Percentiles rank a stretch among this genome's conserved stretches.
phyloP scores from a whole-genome alignment of 768 basidiomycete genomes.

The Amanita jacksonii region DNA sequence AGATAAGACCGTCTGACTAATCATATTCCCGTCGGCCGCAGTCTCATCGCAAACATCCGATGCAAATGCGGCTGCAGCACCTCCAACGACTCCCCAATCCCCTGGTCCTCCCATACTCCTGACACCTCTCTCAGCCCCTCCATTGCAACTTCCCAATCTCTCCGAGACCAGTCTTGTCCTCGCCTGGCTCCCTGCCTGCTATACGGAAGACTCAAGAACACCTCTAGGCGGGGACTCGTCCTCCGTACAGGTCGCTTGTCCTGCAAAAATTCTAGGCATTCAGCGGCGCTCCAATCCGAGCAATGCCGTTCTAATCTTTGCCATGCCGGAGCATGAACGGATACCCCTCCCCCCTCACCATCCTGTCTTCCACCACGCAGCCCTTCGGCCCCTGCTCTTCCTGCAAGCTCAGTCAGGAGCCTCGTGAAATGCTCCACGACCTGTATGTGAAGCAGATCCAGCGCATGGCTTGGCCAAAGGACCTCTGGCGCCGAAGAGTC shows the following conservation, averaged over 20 bases:
- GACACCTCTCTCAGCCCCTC: constrained; percentile 38
- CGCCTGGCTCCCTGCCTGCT: constrained; percentile 41
- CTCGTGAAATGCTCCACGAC: constrained; percentile 61
- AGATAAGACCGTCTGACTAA: no score
- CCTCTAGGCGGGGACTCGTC: constrained; percentile 37
- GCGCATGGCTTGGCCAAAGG: constrained; percentile 41
- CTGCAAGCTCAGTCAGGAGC: constrained; percentile 48
- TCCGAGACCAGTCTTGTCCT: constrained; percentile 68
- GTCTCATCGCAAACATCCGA: constrained; percentile 34
- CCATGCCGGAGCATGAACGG: constrained; percentile 51
- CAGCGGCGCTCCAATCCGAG: constrained; percentile 40
- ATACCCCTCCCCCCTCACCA: constrained; percentile 29
- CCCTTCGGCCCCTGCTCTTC: constrained; percentile 41
- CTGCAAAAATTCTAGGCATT: constrained; percentile 50
- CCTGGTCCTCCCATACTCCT: constrained; percentile 40
- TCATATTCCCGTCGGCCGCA: constrained; percentile 29
- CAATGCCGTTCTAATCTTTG: constrained; percentile 27
- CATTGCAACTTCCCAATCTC: constrained; percentile 55
- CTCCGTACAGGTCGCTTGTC: constrained; percentile 23
- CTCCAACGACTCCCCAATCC: constrained; percentile 39
- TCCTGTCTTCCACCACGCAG: constrained; percentile 21
- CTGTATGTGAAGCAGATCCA: constrained; percentile 59
- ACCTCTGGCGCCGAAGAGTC: constrained; percentile 24
- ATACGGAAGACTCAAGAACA: constrained; percentile 43
- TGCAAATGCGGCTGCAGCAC: constrained; percentile 40